phyloP scores from a whole-genome alignment of 2,329 filamentous ascomycete species.

The Aspergillus nomiae region DNA sequence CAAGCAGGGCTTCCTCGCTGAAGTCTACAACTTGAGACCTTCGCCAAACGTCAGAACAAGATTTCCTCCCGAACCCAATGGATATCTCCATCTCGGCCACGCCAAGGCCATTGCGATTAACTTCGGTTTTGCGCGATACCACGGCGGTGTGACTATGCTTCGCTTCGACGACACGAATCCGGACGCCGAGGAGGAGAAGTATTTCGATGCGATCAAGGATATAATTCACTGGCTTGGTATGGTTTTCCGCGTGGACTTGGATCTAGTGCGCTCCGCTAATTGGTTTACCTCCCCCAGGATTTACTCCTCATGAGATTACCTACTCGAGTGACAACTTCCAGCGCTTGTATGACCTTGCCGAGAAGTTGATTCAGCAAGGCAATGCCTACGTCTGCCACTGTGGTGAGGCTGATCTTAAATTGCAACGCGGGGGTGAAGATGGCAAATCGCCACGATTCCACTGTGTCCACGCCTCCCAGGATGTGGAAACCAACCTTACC shows the following conservation, averaged over 20 bases:
- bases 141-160: slow-evolving; percentile 71
- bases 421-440: slow-evolving; percentile 76
- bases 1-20: slow-evolving; percentile 73
- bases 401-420: slow-evolving; percentile 75
- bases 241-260: not conserved
- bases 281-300: slow-evolving; percentile 50
- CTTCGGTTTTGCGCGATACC: slow-evolving; percentile 87
- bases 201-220: slow-evolving; percentile 85
- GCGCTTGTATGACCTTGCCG: slow-evolving; percentile 81
- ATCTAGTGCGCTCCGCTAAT: not conserved
- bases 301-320: slow-evolving; percentile 76
- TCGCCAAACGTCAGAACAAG: slow-evolving; percentile 59
- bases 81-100: slow-evolving; percentile 90
- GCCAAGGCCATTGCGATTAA: slow-evolving; percentile 95
- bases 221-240: slow-evolving; percentile 75
- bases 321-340: slow-evolving; percentile 91
- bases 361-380: slow-evolving; percentile 74
- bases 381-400: slow-evolving; percentile 85
- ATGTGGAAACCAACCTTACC: slow-evolving; percentile 32
- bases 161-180: slow-evolving; percentile 96
- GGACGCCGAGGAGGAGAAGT: slow-evolving; percentile 86
- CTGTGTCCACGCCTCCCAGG: slow-evolving; percentile 58
- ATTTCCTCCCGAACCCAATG: slow-evolving; percentile 88
- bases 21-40: slow-evolving; percentile 70
- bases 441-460: slow-evolving; percentile 53